Percentiles rank a stretch among this genome's conserved stretches.
These are phyloP conservation scores for Helicostylum pulchrum DNA, from an alignment of 192 early-diverging fungal species.

Conservation along the genomic window DNA sequence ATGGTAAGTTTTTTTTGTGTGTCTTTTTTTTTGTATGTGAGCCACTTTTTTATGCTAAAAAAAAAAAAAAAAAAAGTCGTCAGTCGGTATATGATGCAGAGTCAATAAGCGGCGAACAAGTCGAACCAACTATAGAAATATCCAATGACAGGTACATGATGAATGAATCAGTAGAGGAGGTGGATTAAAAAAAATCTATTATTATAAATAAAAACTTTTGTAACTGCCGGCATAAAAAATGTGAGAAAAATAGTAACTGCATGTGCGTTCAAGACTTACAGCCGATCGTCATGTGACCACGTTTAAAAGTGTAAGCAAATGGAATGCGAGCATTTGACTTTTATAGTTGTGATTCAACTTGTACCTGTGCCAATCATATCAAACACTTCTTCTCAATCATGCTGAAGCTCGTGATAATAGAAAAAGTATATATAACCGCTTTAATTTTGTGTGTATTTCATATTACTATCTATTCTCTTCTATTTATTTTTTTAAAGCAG, in stretches of 20 bases:
- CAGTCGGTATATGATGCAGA: too few relatives aligned
- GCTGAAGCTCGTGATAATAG: conserved; percentile 17
- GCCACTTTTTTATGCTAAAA: too few relatives aligned
- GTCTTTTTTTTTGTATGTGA: too few relatives aligned
- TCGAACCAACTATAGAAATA: too few relatives aligned
- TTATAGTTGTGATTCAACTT: conserved; percentile 4
- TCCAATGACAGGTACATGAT: too few relatives aligned
- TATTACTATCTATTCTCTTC: background rate
- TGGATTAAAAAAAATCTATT: too few relatives aligned
- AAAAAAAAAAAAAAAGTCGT: too few relatives aligned
- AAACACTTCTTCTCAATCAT: background rate
- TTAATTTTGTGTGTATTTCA: background rate
- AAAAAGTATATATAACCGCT: background rate
- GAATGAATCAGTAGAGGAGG: too few relatives aligned
- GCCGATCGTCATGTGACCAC: conserved; percentile 9
- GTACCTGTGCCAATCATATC: conserved; percentile 8
- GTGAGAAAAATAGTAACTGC: conserved; percentile 16
- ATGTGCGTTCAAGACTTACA: background rate
- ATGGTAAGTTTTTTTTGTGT: conserved; percentile 6
- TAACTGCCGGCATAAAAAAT: too few relatives aligned
- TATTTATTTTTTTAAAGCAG: background rate
- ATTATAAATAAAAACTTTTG: too few relatives aligned
- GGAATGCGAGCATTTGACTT: conserved; percentile 5
- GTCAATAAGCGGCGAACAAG: too few relatives aligned
- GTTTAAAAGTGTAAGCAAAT: background rate